Base-by-base conservation (phyloP, 345 rosid genomes). In the Fremontodendron californicum region DNA sequence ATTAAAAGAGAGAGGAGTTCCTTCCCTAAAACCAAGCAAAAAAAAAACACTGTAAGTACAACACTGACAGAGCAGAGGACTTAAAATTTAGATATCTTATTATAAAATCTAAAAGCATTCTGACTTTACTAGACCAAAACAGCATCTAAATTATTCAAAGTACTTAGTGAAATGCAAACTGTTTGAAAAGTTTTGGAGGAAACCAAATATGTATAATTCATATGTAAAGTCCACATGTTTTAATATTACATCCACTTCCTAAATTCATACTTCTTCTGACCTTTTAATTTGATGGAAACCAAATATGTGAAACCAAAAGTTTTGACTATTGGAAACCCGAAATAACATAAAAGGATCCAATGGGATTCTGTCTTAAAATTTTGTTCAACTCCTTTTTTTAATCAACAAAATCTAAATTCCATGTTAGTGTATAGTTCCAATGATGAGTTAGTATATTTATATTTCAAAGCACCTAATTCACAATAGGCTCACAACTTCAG, bases 1-100 rank as follows among this genome's bases (percentile, higher is more conserved):
- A 80, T 87, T 52, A 96, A 75, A 76, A 93, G 80, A 42, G 94
- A 92, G 46, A 93, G 86, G 54, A 96, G 94, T 45, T 45, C 84
- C 98, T 90, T 62, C 96, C 99, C 96, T 95, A 81, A 33, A 77
- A 45, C 49, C 27, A 69, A 57, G 58, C 80, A 45, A 79, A 74
- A 78, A 23, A 31, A 15, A 13, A 62, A 19, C 49, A 35, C 27
- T 10, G 52, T 3, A 78, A 71, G 25, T 43, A 52, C 27, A 57
- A 39, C 7, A 31, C 29, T 74, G 46, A 64, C 31, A 23, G 57
- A 57, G 5, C 25, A 77, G 21, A 37, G 15, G 46, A 54, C 52
- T 35, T 21, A 43, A 64, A 72, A 16, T 5, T 1, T 37, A 60
- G 42, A 66, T 31, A 46, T 64, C 54, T 55, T 23, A 23, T 12